Evolutionary conservation across 805 yeast genomes (phyloP).

Genomic region (Candida rishiriensis): DNA sequence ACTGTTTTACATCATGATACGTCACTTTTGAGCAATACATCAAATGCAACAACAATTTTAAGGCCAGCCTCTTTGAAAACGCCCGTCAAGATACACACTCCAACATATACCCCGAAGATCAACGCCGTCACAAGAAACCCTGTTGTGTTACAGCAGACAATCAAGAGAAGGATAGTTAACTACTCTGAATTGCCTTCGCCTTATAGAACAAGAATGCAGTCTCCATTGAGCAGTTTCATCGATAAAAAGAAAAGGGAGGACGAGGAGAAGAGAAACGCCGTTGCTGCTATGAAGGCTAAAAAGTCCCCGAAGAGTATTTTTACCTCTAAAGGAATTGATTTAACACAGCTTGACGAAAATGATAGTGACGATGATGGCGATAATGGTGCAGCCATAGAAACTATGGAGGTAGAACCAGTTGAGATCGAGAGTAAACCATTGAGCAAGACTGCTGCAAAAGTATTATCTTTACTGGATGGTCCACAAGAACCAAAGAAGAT

Average conservation of each 20-base stretch:
- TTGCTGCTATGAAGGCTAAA: neutral
- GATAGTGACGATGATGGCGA: slow-evolving; percentile 1
- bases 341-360: slow-evolving; percentile 11
- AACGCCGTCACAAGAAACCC: slow-evolving; percentile 10
- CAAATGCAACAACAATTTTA: slow-evolving; percentile 15
- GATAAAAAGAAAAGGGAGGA: slow-evolving; percentile 14
- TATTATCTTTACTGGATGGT: slow-evolving; percentile 18
- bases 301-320: neutral
- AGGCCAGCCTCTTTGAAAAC: slow-evolving; percentile 18
- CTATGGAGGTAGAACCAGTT: neutral
- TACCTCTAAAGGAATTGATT: slow-evolving; percentile 14
- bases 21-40: slow-evolving; percentile 13
- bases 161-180: slow-evolving; percentile 25
- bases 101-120: slow-evolving; percentile 22
- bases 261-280: slow-evolving; percentile 1
- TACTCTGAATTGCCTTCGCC: slow-evolving; percentile 27
- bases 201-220: slow-evolving; percentile 20
- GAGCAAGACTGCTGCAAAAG: slow-evolving; percentile 24
- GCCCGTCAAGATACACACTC: slow-evolving; percentile 22
- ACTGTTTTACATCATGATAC: slow-evolving; percentile 4
- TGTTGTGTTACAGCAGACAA: slow-evolving; percentile 12
- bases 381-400: neutral
- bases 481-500: neutral
- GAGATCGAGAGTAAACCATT: slow-evolving; percentile 3
- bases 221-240: slow-evolving; percentile 25